Conservation (phyloP, 2,329 filamentous ascomycete species). For the Nannizziopsis barbatae region DNA sequence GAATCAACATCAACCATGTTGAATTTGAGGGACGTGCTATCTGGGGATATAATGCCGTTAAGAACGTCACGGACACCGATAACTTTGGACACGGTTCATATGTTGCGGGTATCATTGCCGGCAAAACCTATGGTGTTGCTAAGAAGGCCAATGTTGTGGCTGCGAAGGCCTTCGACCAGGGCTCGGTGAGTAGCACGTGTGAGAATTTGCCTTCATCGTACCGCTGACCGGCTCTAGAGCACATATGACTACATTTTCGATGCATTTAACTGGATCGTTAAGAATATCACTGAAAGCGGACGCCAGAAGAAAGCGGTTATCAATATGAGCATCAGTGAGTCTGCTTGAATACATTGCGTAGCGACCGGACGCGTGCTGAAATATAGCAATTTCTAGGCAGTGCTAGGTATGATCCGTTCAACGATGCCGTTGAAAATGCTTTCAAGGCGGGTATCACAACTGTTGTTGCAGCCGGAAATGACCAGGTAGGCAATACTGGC, state of each 20-base stretch:
- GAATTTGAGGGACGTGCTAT: slow-evolving; percentile 11
- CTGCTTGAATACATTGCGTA: neutral
- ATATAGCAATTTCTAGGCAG: slow-evolving; percentile 1
- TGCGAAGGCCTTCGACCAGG: slow-evolving; percentile 8
- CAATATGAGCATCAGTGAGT: slow-evolving; percentile 9
- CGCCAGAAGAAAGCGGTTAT: slow-evolving; percentile 7
- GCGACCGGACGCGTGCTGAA: no score
- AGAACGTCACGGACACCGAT: slow-evolving; percentile 1
- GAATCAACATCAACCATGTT: slow-evolving; percentile 8
- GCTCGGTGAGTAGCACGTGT: slow-evolving; percentile 3
- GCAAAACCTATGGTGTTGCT: slow-evolving; percentile 11
- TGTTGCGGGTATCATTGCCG: slow-evolving; percentile 8
- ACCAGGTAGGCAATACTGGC: slow-evolving; percentile 3
- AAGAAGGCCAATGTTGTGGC: slow-evolving; percentile 10
- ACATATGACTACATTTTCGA: slow-evolving; percentile 7
- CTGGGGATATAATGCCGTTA: slow-evolving; percentile 9
- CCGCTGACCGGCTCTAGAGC: neutral
- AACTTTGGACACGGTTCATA: slow-evolving; percentile 9
- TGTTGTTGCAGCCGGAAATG: slow-evolving; percentile 11
- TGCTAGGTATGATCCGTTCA: slow-evolving; percentile 9
- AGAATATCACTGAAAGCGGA: slow-evolving; percentile 4
- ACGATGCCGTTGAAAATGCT: slow-evolving; percentile 9
- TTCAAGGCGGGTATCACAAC: slow-evolving; percentile 12
- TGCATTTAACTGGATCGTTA: slow-evolving; percentile 6
- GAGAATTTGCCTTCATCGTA: neutral